Conservation (phyloP, 441 rosid species). For the Euphorbia celastroides region DNA sequence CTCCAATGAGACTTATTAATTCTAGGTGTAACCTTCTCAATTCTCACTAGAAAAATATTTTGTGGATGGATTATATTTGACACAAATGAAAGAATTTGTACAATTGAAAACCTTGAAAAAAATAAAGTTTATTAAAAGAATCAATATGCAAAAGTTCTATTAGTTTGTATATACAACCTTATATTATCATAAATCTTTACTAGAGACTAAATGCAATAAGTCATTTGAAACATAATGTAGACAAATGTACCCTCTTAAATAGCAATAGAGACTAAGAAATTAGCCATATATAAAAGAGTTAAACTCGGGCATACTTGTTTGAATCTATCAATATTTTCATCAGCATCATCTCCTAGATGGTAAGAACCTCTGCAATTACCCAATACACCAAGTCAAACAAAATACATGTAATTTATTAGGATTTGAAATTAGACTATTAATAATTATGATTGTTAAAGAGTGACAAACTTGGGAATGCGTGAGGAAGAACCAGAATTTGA, state of each 20-base stretch:
- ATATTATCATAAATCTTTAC: neutral
- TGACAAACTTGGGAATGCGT: conserved; percentile 59
- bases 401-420: neutral
- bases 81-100: neutral
- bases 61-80: neutral
- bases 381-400: conserved; percentile 20
- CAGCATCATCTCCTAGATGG: conserved; percentile 31
- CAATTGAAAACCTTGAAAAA: neutral
- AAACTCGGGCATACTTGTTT: conserved; percentile 44
- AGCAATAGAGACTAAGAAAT: neutral
- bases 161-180: neutral
- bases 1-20: neutral
- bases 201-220: neutral
- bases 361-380: conserved; percentile 43
- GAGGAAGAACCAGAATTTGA: conserved; percentile 50
- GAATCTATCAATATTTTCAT: conserved; percentile 31
- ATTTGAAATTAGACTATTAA: conserved; percentile 10
- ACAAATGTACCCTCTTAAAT: conserved; percentile 4
- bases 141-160: neutral
- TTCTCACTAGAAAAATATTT: neutral
- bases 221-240: neutral
- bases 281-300: neutral
- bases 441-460: conserved; percentile 13
- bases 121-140: neutral
- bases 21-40: neutral